phyloP scores from a whole-genome alignment of 2,329 filamentous ascomycete genomes.

The Penicillium occitanis region DNA sequence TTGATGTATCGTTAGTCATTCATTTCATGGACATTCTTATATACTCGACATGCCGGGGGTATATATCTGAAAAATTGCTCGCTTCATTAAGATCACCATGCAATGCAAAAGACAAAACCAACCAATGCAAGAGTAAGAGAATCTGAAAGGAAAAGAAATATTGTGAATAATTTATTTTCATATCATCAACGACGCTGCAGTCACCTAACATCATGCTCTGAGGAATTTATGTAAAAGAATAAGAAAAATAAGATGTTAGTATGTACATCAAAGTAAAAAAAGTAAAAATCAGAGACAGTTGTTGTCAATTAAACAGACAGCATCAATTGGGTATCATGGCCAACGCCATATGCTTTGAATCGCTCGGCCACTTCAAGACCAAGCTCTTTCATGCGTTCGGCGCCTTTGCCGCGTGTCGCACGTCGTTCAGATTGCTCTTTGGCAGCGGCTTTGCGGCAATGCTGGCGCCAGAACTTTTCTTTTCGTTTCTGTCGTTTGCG shows the following conservation, averaged over 20 bases:
- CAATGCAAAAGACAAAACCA: background rate
- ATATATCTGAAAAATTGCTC: background rate
- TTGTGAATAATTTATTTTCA: conserved; percentile 5
- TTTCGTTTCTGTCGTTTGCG: conserved; percentile 88
- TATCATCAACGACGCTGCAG: conserved; percentile 11
- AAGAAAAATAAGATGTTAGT: conserved; percentile 18
- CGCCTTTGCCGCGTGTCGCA: conserved; percentile 78
- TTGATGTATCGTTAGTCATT: background rate
- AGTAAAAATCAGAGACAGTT: conserved; percentile 24
- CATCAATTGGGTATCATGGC: conserved; percentile 61
- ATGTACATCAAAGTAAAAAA: conserved; percentile 25
- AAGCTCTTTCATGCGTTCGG: conserved; percentile 89
- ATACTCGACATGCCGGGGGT: conserved; percentile 1
- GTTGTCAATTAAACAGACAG: conserved; percentile 61
- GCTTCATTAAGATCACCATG: background rate
- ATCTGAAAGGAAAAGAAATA: background rate
- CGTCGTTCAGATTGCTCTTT: conserved; percentile 63
- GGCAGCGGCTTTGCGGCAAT: conserved; percentile 77
- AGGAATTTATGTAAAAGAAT: conserved; percentile 15
- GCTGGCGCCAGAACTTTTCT: conserved; percentile 88
- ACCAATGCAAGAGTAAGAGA: background rate
- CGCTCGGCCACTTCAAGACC: conserved; percentile 86
- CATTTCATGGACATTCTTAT: background rate
- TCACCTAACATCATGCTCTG: conserved; percentile 9
- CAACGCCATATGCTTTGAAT: conserved; percentile 63